Evolutionary conservation across 2,329 filamentous ascomycete species (phyloP).

Genomic region (Fusarium sp.): DNA sequence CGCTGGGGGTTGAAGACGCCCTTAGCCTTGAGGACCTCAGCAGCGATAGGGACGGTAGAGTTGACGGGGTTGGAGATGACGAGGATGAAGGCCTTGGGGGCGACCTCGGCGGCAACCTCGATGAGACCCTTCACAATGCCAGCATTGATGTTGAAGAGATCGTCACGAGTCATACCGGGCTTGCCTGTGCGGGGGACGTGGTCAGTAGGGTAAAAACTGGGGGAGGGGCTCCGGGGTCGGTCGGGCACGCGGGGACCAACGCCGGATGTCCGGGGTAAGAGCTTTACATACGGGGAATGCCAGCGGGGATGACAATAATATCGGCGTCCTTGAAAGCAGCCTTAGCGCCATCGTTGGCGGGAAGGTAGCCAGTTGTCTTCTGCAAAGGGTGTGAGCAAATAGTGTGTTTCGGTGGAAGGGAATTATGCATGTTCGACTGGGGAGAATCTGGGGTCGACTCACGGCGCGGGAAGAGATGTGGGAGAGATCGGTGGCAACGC

Average conservation of each 20-base stretch:
- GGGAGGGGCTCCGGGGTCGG: slow-evolving; percentile 29
- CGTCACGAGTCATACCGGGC: slow-evolving; percentile 99
- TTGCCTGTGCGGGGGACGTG: slow-evolving; percentile 73
- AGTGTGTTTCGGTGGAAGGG: slow-evolving; percentile 42
- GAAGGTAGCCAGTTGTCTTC: slow-evolving; percentile 91
- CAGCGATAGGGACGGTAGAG: slow-evolving; percentile 97
- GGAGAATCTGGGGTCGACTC: slow-evolving; percentile 48
- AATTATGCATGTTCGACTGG: slow-evolving; percentile 22
- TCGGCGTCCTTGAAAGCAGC: slow-evolving; percentile 91
- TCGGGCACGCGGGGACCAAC: slow-evolving; percentile 34
- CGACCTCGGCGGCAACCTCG: slow-evolving; percentile 86
- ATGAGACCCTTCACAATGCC: slow-evolving; percentile 96
- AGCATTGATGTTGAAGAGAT: slow-evolving; percentile 99
- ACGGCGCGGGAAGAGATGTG: slow-evolving; percentile 94
- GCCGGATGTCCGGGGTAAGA: slow-evolving; percentile 31
- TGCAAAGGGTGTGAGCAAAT: slow-evolving; percentile 55
- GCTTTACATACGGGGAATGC: slow-evolving; percentile 85
- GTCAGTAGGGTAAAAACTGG: slow-evolving; percentile 38
- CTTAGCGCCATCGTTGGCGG: slow-evolving; percentile 86
- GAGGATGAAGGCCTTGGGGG: slow-evolving; percentile 93
- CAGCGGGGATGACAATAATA: slow-evolving; percentile 96
- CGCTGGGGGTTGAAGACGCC: slow-evolving; percentile 94
- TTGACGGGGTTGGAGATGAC: slow-evolving; percentile 99
- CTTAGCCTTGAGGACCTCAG: slow-evolving; percentile 94
- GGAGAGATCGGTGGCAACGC: slow-evolving; percentile 94